Evolutionary conservation across 768 basidiomycete species (phyloP).

Genomic region (Leccinum subgranulosum): DNA sequence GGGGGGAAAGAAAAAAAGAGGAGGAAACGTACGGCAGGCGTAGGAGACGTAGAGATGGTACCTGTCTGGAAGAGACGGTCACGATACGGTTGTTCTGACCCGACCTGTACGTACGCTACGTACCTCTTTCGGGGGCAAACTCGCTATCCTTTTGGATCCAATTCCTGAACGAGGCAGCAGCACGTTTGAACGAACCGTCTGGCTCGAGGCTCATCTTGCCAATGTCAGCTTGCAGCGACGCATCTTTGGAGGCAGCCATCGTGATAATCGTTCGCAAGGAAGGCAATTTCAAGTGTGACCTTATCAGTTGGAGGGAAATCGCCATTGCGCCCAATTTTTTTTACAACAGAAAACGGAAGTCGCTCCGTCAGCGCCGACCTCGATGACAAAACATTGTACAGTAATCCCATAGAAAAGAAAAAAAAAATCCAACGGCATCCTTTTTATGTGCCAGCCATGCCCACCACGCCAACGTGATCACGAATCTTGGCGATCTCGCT

Average conservation of each 20-base stretch:
- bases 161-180: conserved; percentile 51
- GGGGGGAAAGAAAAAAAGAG: too few species aligned
- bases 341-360: not conserved
- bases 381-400: conserved; percentile 15
- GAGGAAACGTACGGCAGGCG: conserved; percentile 64
- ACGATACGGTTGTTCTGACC: too few species aligned
- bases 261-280: not conserved
- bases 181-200: conserved; percentile 69
- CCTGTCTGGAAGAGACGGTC: conserved; percentile 50
- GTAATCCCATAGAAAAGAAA: conserved; percentile 5
- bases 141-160: conserved; percentile 52
- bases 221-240: conserved; percentile 47
- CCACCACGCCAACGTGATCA: conserved; percentile 80
- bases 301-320: conserved; percentile 4
- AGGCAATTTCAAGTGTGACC: not conserved
- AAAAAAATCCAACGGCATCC: not conserved
- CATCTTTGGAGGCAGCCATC: conserved; percentile 34
- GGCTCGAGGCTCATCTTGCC: conserved; percentile 47
- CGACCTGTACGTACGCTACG: conserved; percentile 11
- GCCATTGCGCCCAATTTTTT: conserved; percentile 13
- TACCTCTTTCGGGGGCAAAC: conserved; percentile 77
- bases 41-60: conserved; percentile 91
- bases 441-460: conserved; percentile 79
- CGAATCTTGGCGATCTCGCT: conserved; percentile 91
- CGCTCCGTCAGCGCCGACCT: conserved; percentile 5